A percentile compares a stretch with the other conserved stretches of the same genome.
Conservation (phyloP, 805 yeast genomes). For the Monosporozyma solicola region DNA sequence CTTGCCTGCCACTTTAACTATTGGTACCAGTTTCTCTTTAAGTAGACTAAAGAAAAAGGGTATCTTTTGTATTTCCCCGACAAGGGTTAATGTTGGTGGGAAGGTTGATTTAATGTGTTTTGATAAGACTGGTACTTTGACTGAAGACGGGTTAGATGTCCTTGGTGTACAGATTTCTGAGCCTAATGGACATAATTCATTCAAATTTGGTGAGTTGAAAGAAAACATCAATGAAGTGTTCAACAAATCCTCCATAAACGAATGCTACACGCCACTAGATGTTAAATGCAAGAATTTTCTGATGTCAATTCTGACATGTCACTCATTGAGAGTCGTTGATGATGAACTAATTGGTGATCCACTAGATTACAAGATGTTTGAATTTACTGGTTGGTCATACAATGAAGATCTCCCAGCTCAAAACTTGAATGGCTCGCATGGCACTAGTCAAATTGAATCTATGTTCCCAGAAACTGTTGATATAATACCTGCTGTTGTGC, state of each 20-base stretch:
- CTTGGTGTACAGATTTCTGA: constrained; percentile 46
- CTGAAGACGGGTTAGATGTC: constrained; percentile 93
- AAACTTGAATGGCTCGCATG: constrained; percentile 29
- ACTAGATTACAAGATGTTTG: constrained; percentile 85
- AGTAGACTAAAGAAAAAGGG: constrained; percentile 57
- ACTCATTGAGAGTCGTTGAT: constrained; percentile 74
- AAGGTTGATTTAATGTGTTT: constrained; percentile 84
- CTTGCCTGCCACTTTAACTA: constrained; percentile 91
- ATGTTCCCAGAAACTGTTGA: constrained; percentile 36
- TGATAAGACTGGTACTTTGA: constrained; percentile 95
- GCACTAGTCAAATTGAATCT: constrained; percentile 32
- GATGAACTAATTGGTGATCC: constrained; percentile 88
- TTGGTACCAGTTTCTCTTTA: constrained; percentile 91
- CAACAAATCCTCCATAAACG: constrained; percentile 23
- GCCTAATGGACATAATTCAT: constrained; percentile 12
- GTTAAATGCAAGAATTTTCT: constrained; percentile 25
- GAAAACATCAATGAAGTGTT: constrained; percentile 17
- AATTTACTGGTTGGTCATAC: constrained; percentile 70
- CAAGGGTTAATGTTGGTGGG: constrained; percentile 93
- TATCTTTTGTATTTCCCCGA: constrained; percentile 89
- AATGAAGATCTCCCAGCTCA: constrained; percentile 52
- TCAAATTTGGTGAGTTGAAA: constrained; percentile 23
- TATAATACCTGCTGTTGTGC: constrained; percentile 43
- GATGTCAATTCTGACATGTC: constrained; percentile 55
- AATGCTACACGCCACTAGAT: constrained; percentile 26